Conservation (phyloP, 441 rosid genomes). For the Hypseocharis bilobata region DNA sequence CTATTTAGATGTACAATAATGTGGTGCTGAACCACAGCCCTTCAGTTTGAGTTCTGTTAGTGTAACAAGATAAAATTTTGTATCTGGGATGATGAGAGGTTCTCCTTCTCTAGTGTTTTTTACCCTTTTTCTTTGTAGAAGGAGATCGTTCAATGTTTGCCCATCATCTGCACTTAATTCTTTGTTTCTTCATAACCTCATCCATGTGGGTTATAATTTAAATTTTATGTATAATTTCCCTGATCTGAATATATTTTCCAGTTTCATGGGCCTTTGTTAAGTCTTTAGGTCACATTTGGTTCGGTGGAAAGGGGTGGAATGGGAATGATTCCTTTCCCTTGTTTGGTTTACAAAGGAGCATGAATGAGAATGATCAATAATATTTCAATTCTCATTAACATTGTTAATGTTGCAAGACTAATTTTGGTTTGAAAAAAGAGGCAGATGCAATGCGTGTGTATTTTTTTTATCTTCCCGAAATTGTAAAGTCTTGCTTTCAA, state of each 20-base stretch:
- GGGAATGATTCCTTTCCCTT: too few species aligned
- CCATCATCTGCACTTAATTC: not conserved
- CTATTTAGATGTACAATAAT: not conserved
- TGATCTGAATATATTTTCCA: not conserved
- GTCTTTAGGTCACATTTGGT: too few species aligned
- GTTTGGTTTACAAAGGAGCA: too few species aligned
- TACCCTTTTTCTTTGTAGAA: not conserved
- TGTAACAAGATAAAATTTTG: not conserved
- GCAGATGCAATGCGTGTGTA: too few species aligned
- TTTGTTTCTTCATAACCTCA: not conserved
- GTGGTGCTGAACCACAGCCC: not conserved
- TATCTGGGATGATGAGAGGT: constrained; percentile 1
- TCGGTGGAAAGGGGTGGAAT: too few species aligned
- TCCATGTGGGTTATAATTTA: not conserved
- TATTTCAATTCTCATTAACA: too few species aligned
- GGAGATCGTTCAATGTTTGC: not conserved
- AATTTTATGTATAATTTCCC: not conserved
- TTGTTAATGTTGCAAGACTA: too few species aligned
- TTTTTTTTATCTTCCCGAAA: too few species aligned
- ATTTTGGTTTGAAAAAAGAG: too few species aligned
- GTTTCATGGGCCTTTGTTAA: not conserved
- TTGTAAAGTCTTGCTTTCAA: too few species aligned
- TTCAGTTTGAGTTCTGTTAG: not conserved
- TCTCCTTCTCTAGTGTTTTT: not conserved
- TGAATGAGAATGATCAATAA: too few species aligned